Evolutionary conservation across 306 rosid species (phyloP), one percentile per base, ranked within the genome.

Genomic region (Canavalia gladiata): DNA sequence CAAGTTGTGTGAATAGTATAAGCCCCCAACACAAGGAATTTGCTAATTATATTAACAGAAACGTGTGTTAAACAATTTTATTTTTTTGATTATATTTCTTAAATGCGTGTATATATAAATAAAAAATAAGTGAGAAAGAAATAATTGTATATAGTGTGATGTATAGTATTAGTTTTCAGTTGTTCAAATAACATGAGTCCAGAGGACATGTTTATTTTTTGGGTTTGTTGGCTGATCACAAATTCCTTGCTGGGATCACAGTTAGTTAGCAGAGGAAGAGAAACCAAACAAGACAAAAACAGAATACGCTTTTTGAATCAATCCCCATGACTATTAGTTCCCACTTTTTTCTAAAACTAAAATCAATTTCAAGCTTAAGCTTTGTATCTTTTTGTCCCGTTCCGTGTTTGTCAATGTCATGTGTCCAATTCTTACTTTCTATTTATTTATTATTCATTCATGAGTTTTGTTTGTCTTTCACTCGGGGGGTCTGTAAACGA

Each of bases 11-110:
- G 86, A 68, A 85, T 59, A 59, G 60, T 47, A 55, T 72, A 84
- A 49, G 25, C 80, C 72, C 50, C 56, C 11, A 47, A 8, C 41
- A 30, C 74, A 83, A 83, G 83, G 80, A 75, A 82, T 79, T 62
- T 79, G 62, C 8, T 56, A 6, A 62, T 50, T 49, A 64, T 55
- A 34, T 12, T 54, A 76, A 59, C 52, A 62, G 35, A 18, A 72
- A 25, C 25, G 25, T 18, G 25, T 18, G 25, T 18, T 18, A 18
- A 18, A 18, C 25, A 18, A 18, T 18, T 18, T 18, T n/a, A n/a
- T n/a, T 18, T 18, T 18, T 18, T 18, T 18, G 0, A 18, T 0
- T 18, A 18, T 18, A 18, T 18, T 18, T 18, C 25, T 18, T 18
- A 18, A 18, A 18, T 18, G 25, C 25, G 25, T 18, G 25, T 18